Evolutionary conservation across 2,329 filamentous ascomycete species (phyloP).

Genomic region (Aspergillus sp.): DNA sequence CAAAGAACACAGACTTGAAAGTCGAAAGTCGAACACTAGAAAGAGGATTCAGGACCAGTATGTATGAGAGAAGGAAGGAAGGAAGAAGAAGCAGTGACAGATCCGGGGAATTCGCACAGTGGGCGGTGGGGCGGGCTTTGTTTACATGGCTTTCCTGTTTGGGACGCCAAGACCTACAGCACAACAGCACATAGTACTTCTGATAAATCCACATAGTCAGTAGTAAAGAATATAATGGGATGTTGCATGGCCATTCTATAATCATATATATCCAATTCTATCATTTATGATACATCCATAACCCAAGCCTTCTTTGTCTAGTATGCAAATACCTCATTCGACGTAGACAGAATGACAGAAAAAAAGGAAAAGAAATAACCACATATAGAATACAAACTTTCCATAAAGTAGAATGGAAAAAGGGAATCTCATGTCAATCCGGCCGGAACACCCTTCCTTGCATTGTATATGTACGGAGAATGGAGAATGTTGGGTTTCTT

Average conservation of each 20-base stretch:
- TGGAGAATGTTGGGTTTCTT: background rate
- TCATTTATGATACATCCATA: background rate
- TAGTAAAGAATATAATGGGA: background rate
- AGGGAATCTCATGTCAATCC: background rate
- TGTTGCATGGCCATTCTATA: background rate
- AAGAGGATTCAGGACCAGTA: background rate
- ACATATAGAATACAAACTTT: background rate
- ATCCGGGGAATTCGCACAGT: background rate
- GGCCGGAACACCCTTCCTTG: background rate
- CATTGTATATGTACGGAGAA: background rate
- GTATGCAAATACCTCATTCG: background rate
- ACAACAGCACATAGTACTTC: background rate
- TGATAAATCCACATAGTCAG: too few species aligned
- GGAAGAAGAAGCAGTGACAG: background rate
- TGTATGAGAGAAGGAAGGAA: background rate
- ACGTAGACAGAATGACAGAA: background rate
- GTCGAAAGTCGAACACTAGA: too few species aligned
- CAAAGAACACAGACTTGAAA: too few species aligned
- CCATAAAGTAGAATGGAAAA: background rate
- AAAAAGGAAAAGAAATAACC: background rate
- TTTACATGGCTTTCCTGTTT: background rate
- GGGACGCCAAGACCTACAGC: background rate
- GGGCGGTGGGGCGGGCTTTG: background rate
- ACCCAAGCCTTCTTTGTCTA: background rate
- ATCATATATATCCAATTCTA: background rate